Percentiles rank a stretch among this genome's conserved stretches.
These are phyloP conservation scores for Aspergillus bertholletiae DNA, from an alignment of 495 filamentous ascomycete genomes.

Conservation along the genomic window DNA sequence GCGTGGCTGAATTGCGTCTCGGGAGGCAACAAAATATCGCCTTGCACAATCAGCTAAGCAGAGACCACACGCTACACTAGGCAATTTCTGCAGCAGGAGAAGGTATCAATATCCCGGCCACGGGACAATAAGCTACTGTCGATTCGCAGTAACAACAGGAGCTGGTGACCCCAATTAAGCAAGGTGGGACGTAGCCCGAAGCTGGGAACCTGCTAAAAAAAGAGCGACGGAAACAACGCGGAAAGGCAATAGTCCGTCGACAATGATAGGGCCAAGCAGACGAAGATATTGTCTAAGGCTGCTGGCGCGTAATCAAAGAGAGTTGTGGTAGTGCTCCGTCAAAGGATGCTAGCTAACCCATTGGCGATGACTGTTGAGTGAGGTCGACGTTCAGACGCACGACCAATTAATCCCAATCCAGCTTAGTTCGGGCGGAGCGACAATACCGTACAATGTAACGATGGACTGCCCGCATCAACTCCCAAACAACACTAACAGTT, in stretches of 20 bases:
- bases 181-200: constrained; percentile 22
- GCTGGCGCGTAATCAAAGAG: constrained; percentile 8
- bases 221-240: constrained; percentile 17
- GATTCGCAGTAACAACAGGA: constrained; percentile 10
- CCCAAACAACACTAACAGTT: too few species aligned
- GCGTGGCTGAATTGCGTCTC: background rate
- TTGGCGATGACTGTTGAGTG: constrained; percentile 1
- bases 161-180: constrained; percentile 5
- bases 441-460: too few species aligned
- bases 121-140: constrained; percentile 1
- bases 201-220: constrained; percentile 13
- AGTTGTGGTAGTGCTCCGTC: constrained; percentile 6
- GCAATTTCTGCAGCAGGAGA: background rate
- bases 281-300: constrained; percentile 5
- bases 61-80: background rate
- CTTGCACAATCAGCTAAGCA: background rate
- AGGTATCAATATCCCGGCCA: background rate
- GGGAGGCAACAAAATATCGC: background rate
- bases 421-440: constrained; percentile 8
- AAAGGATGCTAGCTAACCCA: constrained; percentile 1
- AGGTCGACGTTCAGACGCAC: constrained; percentile 14
- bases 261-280: constrained; percentile 10
- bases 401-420: constrained; percentile 6
- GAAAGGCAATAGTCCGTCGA: background rate
- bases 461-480: background rate